Percentiles rank a stretch among this genome's conserved stretches.
Evolutionary conservation across 257 asterid species (phyloP).

Genomic region (Ehretia macrophylla): DNA sequence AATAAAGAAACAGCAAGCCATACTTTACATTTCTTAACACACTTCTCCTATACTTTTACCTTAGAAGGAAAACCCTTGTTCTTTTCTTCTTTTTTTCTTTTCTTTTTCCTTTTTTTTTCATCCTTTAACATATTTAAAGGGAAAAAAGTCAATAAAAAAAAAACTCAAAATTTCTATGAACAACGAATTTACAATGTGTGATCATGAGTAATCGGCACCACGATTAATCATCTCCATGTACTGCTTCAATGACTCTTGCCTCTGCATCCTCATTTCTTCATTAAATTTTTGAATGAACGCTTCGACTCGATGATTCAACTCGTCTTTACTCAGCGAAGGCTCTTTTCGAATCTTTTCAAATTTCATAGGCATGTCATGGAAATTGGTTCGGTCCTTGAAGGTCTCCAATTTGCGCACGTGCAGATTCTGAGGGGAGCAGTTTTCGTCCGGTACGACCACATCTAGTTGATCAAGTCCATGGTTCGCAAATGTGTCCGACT

Average conservation of each 20-base stretch:
- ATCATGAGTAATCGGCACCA: slow-evolving; percentile 14
- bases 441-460: no score
- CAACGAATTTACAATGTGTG: no score
- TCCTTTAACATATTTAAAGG: no score
- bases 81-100: no score
- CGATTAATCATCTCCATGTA: slow-evolving; percentile 53
- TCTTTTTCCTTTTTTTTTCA: no score
- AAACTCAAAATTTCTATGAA: no score
- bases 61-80: no score
- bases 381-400: slow-evolving; percentile 2
- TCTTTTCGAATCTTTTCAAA: slow-evolving; percentile 37
- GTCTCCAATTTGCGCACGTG: not conserved
- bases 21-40: no score
- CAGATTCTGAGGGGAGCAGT: not conserved
- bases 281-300: slow-evolving; percentile 60
- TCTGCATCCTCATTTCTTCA: slow-evolving; percentile 67
- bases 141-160: no score
- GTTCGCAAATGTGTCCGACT: slow-evolving; percentile 10
- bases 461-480: slow-evolving; percentile 1
- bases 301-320: slow-evolving; percentile 63
- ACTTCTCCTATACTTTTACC: no score
- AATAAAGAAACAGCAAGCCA: no score
- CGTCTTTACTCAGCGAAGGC: slow-evolving; percentile 58
- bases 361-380: not conserved
- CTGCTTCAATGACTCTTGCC: slow-evolving; percentile 55